Percentiles rank a stretch among this genome's conserved stretches.
These are phyloP conservation scores for Colletotrichum sp. DNA, from an alignment of 2,329 filamentous ascomycete species.

Conservation along the genomic window DNA sequence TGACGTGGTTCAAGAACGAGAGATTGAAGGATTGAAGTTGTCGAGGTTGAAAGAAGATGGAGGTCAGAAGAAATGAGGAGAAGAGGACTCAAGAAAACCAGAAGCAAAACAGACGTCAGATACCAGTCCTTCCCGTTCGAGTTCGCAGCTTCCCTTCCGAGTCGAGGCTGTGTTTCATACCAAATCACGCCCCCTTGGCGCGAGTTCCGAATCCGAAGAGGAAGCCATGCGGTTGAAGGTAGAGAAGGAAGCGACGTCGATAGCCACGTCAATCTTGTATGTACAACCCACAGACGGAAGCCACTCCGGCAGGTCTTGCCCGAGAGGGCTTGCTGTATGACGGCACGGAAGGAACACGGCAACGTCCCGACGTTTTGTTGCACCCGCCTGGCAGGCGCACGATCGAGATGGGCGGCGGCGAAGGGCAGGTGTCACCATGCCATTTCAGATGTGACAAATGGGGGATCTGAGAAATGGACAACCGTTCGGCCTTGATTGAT, in stretches of 20 bases:
- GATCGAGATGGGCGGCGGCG: neutral
- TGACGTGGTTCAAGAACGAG: neutral
- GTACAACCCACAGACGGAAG: neutral
- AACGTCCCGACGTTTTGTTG: neutral
- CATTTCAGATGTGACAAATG: no score
- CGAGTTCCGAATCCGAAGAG: neutral
- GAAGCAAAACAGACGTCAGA: neutral
- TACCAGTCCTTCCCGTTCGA: neutral
- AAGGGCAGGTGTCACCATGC: neutral
- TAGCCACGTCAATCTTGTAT: neutral
- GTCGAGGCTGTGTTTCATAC: neutral
- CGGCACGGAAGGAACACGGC: neutral
- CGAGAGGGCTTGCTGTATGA: neutral
- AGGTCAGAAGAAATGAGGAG: neutral
- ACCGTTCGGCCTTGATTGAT: no score
- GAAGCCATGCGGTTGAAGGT: neutral
- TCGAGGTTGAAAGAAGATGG: neutral
- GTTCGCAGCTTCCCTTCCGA: neutral
- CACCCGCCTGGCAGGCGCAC: neutral
- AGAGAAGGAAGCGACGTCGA: neutral
- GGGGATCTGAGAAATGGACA: no score
- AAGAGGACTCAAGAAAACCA: neutral
- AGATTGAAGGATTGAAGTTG: neutral
- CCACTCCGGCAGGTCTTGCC: neutral
- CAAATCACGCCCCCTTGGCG: neutral